Base-by-base conservation (phyloP, 306 rosid genomes). In the Cucurbita maxima region DNA sequence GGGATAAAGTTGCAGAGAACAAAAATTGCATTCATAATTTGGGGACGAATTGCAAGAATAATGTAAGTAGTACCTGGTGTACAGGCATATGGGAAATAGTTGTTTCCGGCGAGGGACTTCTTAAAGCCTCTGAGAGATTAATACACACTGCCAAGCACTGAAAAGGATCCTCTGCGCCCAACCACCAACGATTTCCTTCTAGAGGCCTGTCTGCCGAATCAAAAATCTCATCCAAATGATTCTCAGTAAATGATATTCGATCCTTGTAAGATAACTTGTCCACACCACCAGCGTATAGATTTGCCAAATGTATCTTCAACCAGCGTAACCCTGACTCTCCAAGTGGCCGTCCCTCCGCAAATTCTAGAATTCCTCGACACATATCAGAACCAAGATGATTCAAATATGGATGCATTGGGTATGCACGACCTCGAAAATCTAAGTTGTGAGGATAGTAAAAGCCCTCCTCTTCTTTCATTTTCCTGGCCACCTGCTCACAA, bases 341-440 rank as follows among this genome's bases (percentile, higher is more conserved):
- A 51, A 94, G 81, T 75, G 85, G 85, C 5, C 97, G 97, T 43
- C 97, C 97, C 86, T 91, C 97, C 18, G 92, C 84, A 83, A 94
- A 94, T 81, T 94, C 97, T 69, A 94, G 81, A 79, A 89, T 81
- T 69, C 99, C 97, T 86, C 99, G 86, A 81, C 99, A 94, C 72
- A 91, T 63, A 84, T 94, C 99, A 45, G 99, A 94, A 78, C 99
- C 99, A 81, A 91, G 94, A 87, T 94, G 99, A 81, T 94, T 94
- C 81, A 91, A 64, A 83, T 90, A 84, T 50, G 99, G 95, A 79
- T 94, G 97, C 97, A 94, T 89, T 71, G 97, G 99, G 73, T 94
- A 94, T 25, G 99, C 97, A 78, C 99, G 97, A 36, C 99, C 99
- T 61, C 97, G 88, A 71, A 94, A 94, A 86, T 94, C 99, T 64